Evolutionary conservation across 768 basidiomycete genomes (phyloP).

Genomic region (Lactarius quietus): DNA sequence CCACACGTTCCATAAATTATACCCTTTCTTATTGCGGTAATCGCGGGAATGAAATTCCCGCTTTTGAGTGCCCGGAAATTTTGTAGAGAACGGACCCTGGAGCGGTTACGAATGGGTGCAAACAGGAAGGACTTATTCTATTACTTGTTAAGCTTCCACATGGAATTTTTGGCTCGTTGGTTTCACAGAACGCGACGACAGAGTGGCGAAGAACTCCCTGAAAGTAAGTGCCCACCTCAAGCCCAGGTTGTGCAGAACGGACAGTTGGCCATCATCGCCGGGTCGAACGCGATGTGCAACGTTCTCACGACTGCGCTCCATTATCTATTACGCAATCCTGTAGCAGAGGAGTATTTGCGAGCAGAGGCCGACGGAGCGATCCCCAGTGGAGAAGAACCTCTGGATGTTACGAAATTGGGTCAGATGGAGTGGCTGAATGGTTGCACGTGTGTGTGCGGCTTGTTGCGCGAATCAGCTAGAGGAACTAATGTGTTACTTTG

Average conservation of each 20-base stretch:
- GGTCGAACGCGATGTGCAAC: neutral
- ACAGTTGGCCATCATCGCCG: neutral
- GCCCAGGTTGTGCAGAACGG: neutral
- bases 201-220: neutral
- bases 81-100: neutral
- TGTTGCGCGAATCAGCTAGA: too few relatives aligned
- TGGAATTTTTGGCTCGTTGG: neutral
- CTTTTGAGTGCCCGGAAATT: neutral
- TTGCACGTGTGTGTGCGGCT: conserved; percentile 9
- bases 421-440: conserved; percentile 9
- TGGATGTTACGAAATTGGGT: conserved; percentile 1
- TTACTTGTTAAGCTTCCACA: conserved; percentile 33
- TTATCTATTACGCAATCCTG: neutral
- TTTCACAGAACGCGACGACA: neutral
- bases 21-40: neutral
- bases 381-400: conserved; percentile 3
- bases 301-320: neutral
- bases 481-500: neutral
- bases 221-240: neutral
- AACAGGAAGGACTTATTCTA: conserved; percentile 37
- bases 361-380: neutral
- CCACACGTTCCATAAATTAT: neutral
- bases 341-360: neutral
- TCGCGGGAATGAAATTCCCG: neutral
- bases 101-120: neutral